These are phyloP conservation scores for Pyrrhoderma noxium DNA, from an alignment of 1,284 basidiomycete species.

Conservation along the genomic window DNA sequence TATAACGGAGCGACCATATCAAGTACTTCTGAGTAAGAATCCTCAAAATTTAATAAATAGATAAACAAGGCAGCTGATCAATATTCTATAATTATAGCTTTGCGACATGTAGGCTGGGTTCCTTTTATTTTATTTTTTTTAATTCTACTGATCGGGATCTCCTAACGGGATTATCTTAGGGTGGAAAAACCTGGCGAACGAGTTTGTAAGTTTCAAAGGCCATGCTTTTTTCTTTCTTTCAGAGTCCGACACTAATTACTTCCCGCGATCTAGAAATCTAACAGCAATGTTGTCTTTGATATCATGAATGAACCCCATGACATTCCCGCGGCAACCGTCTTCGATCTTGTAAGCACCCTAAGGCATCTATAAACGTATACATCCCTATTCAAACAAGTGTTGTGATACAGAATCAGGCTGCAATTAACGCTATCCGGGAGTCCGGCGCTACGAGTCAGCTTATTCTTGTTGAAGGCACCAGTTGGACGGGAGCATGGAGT, in stretches of 20 bases:
- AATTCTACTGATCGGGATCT: background rate
- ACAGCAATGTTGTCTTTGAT: conserved; percentile 51
- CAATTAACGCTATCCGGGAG: conserved; percentile 53
- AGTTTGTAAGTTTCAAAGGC: conserved; percentile 38
- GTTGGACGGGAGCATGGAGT: conserved; percentile 33
- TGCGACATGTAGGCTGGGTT: conserved; percentile 39
- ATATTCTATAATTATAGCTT: conserved; percentile 31
- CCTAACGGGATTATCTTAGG: conserved; percentile 25
- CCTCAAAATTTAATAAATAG: background rate
- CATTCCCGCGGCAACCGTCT: conserved; percentile 41
- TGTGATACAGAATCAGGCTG: conserved; percentile 45
- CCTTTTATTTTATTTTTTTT: background rate
- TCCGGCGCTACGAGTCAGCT: conserved; percentile 50
- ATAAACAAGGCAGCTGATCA: background rate
- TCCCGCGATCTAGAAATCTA: conserved; percentile 33
- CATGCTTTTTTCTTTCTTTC: background rate
- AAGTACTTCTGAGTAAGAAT: conserved; percentile 39
- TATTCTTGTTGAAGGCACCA: conserved; percentile 36
- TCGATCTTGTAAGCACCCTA: conserved; percentile 33
- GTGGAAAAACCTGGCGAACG: conserved; percentile 48
- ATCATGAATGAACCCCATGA: conserved; percentile 58
- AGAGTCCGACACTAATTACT: background rate
- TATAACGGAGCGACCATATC: conserved; percentile 46
- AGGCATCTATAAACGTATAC: background rate
- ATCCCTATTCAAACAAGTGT: background rate